A percentile compares a stretch with the other conserved stretches of the same genome.
These are phyloP conservation scores for Kwoniella newhampshirensis DNA, from an alignment of 768 basidiomycete species.

Conservation along the genomic window DNA sequence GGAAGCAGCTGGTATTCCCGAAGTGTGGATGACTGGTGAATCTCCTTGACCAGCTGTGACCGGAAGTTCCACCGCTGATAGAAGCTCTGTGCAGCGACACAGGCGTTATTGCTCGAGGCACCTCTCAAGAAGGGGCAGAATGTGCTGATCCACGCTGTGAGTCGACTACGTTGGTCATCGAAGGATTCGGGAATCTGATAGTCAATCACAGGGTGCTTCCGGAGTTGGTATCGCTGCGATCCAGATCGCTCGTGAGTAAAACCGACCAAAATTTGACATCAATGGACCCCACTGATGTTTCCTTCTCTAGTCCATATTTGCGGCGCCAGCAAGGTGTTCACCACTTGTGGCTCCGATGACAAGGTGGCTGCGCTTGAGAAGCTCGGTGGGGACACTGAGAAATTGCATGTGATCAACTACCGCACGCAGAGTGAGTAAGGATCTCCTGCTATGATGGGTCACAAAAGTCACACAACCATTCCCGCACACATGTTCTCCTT, in stretches of 20 bases:
- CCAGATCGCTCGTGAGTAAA: constrained; percentile 68
- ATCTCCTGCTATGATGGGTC: too few species aligned
- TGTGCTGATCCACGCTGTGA: constrained; percentile 80
- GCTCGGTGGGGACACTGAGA: constrained; percentile 35
- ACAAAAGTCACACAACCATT: too few species aligned
- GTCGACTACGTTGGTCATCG: constrained; percentile 2
- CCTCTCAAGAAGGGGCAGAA: constrained; percentile 68
- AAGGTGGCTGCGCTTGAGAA: constrained; percentile 70
- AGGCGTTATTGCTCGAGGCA: constrained; percentile 67
- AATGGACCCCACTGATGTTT: constrained; percentile 14
- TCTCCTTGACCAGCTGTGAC: constrained; percentile 10
- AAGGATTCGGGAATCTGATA: not conserved
- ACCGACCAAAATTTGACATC: not conserved
- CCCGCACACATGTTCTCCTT: too few species aligned
- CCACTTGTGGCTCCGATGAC: constrained; percentile 79
- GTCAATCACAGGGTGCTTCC: constrained; percentile 60
- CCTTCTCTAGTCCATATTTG: constrained; percentile 34
- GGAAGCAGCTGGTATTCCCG: constrained; percentile 83
- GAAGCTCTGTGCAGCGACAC: constrained; percentile 57
- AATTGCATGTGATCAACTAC: constrained; percentile 71
- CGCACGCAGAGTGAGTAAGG: constrained; percentile 58
- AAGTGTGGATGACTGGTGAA: constrained; percentile 81
- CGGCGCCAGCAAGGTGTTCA: constrained; percentile 61
- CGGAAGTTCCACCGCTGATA: constrained; percentile 3
- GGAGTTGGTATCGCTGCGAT: constrained; percentile 86